Conservation (phyloP, 352 stramenopile genomes). For the Globisporangium cederbergense region DNA sequence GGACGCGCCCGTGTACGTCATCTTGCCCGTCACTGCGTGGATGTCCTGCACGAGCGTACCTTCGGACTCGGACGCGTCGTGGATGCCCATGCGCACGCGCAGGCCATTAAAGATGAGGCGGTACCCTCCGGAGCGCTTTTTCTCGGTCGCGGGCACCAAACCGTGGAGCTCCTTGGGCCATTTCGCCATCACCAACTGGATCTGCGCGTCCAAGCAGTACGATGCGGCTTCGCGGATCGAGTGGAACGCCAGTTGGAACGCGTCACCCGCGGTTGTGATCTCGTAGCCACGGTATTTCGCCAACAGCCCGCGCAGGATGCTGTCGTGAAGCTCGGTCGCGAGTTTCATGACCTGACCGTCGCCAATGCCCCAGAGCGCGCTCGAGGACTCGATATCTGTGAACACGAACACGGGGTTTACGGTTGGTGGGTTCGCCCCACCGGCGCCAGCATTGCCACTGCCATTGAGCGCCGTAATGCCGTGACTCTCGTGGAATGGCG, state of each 20-base stretch:
- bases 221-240: conserved; percentile 48
- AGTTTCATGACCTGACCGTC: conserved; percentile 52
- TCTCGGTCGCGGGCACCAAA: conserved; percentile 53
- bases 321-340: conserved; percentile 59
- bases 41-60: conserved; percentile 46
- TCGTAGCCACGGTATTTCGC: conserved; percentile 66
- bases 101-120: conserved; percentile 57
- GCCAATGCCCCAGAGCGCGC: conserved; percentile 57
- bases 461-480: neutral
- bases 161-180: conserved; percentile 59
- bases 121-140: conserved; percentile 31
- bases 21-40: conserved; percentile 67
- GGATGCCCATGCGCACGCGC: conserved; percentile 75
- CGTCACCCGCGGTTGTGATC: conserved; percentile 71
- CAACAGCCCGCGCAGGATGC: conserved; percentile 50
- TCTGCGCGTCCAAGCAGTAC: conserved; percentile 67
- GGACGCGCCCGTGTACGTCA: conserved; percentile 60
- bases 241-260: conserved; percentile 81
- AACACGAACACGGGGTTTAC: conserved; percentile 62
- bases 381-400: conserved; percentile 80
- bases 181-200: conserved; percentile 54
- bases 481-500: conserved; percentile 26
- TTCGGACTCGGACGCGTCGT: conserved; percentile 53
- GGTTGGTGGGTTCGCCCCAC: neutral
- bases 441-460: neutral